Conservation (phyloP, 2,329 filamentous ascomycete genomes). For the Penicillium sp. region DNA sequence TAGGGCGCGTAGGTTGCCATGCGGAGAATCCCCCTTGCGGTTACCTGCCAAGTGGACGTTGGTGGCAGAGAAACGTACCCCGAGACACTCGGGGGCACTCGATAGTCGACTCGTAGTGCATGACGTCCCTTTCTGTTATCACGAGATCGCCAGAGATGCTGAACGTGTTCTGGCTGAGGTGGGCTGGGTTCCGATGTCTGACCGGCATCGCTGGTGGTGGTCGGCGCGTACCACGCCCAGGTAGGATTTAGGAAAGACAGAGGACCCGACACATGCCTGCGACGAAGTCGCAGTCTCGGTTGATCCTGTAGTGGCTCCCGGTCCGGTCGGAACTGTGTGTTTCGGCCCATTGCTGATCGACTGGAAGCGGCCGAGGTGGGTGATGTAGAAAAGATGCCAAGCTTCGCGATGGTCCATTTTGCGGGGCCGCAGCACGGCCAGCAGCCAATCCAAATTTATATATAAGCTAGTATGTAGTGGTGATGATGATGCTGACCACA, state of each 20-base stretch:
- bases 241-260: slow-evolving; percentile 58
- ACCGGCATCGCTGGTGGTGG: slow-evolving; percentile 4
- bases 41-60: slow-evolving; percentile 37
- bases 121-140: slow-evolving; percentile 56
- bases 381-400: slow-evolving; percentile 4
- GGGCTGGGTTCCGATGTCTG: slow-evolving; percentile 8
- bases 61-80: slow-evolving; percentile 35
- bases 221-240: slow-evolving; percentile 38
- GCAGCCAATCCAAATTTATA: too few species aligned
- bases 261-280: slow-evolving; percentile 41
- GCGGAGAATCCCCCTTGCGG: slow-evolving; percentile 45
- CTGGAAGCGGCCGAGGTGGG: background rate
- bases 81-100: slow-evolving; percentile 18
- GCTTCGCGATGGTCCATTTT: slow-evolving; percentile 7
- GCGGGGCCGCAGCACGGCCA: background rate
- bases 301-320: slow-evolving; percentile 17
- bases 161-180: slow-evolving; percentile 16
- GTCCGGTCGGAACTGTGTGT: slow-evolving; percentile 18
- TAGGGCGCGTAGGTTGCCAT: slow-evolving; percentile 58
- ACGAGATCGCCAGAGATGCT: slow-evolving; percentile 48
- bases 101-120: slow-evolving; percentile 39
- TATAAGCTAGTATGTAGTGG: too few species aligned
- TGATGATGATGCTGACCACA: too few species aligned
- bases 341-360: slow-evolving; percentile 17
- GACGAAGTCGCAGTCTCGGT: slow-evolving; percentile 10